Evolutionary conservation across 176 grass and related monocot species (phyloP), one percentile per base, ranked within the genome.

Genomic region (Eleusine indica): DNA sequence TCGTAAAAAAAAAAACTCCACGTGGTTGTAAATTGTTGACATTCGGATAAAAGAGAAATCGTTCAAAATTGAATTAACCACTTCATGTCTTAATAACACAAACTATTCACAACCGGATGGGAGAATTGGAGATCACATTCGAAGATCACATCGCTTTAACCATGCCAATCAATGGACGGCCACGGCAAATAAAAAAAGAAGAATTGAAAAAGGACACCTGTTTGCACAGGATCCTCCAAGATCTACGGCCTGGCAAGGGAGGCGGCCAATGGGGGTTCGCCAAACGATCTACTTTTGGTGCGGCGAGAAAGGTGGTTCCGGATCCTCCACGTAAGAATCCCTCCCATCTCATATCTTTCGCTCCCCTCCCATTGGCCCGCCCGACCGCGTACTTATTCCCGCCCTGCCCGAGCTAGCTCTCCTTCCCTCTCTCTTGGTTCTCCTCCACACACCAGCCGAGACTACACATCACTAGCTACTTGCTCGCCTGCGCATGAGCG

Each of bases 251-350:
- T 32, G 63, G 37, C 35, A 54, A 18, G 60, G 13, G 2, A 3
- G 56, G 19, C 2, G 38, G 38, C 83, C 73, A 68, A 78, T 86
- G 48, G 38, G 56, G 57, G 81, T 17, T 7, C 14, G 84, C 62
- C 84, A 90, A 80, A 64, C 49, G 80, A 83, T 87, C 80, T 39
- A 17, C 17, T 48, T 14, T 41, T 42, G 47, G 29, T 1, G 48
- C n/a, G 10, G 32, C 15, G 14, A 42, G 51, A 83, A 83, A 83
- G 80, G 84, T 90, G 89, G 89, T 70, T 83, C 74, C 43, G 75
- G 70, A 87, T 83, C 80, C 43, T 54, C 89, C 89, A 90, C 88
- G 88, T 87, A 86, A 80, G 84, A 68, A 83, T 83, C 29, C 62
- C 75, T 42, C 75, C 69, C 75, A 56, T 87, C 84, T 83, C 88